These are phyloP conservation scores for Debaryomyces sp. DNA, from an alignment of 1,139 yeast genomes.

Conservation along the genomic window DNA sequence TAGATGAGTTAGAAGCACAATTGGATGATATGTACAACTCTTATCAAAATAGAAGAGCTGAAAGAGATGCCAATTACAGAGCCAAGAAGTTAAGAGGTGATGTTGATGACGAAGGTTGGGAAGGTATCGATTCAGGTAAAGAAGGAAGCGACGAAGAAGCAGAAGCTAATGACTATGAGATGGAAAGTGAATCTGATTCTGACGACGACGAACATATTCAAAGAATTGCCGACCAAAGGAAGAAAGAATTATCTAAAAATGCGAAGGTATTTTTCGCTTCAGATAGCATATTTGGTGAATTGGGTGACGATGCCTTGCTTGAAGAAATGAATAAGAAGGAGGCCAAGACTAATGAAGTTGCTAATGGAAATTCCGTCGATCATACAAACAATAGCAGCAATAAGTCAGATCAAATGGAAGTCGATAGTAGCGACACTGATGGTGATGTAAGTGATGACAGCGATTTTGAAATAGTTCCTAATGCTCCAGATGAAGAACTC, in stretches of 20 bases:
- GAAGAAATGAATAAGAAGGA: slow-evolving; percentile 25
- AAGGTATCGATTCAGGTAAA: slow-evolving; percentile 64
- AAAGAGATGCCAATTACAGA: slow-evolving; percentile 74
- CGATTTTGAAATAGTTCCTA: slow-evolving; percentile 59
- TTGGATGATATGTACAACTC: slow-evolving; percentile 79
- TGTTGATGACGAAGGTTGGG: slow-evolving; percentile 83
- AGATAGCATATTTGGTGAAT: slow-evolving; percentile 73
- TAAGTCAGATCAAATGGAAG: slow-evolving; percentile 12
- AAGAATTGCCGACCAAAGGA: slow-evolving; percentile 57
- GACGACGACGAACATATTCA: slow-evolving; percentile 80
- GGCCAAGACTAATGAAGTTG: slow-evolving; percentile 4
- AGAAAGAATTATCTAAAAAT: slow-evolving; percentile 60
- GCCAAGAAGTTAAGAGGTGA: slow-evolving; percentile 85
- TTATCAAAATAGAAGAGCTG: slow-evolving; percentile 74
- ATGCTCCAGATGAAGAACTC: slow-evolving; percentile 38
- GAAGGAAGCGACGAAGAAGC: slow-evolving; percentile 42
- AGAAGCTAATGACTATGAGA: slow-evolving; percentile 46
- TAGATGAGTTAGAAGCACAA: slow-evolving; percentile 77
- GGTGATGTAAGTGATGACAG: background rate
- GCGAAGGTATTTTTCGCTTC: slow-evolving; percentile 77
- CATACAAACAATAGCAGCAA: slow-evolving; percentile 18
- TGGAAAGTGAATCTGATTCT: slow-evolving; percentile 49
- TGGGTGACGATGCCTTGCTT: slow-evolving; percentile 50
- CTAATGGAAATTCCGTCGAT: slow-evolving; percentile 1
- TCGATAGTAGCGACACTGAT: slow-evolving; percentile 24